Evolutionary conservation across 2,329 filamentous ascomycete genomes (phyloP), one percentile per base, ranked within the genome.

Genomic region (Cytospora schulzeri): DNA sequence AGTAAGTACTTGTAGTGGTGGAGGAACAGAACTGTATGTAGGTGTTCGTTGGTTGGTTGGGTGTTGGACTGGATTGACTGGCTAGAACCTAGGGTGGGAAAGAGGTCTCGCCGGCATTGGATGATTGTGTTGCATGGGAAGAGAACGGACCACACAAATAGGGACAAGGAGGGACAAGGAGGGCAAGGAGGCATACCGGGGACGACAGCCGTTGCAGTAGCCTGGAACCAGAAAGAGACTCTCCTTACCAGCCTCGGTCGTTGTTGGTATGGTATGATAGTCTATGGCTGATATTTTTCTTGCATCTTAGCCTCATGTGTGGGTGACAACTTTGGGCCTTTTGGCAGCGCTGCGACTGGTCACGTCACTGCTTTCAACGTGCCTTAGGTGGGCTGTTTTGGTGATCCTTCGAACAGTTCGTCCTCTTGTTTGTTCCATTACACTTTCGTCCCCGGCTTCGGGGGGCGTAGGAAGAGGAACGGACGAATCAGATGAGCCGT

Each of bases 121-220:
- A 53, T 31, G 57, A 55, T 55, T 59, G 52, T 60, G 57, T 33
- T 50, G 48, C 48, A 63, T 50, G 28, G 26, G 51, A 59, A 45
- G 31, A 31, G 52, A 54, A 38, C 24, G 26, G 57, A 35, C 45
- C 33, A 55, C 61, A 48, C n/a, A 14, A 48, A 24, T 19, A 15
- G 45, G n/a, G 61, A 64, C 38, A 54, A 60, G 38, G n/a, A 33
- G 41, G 2, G 33, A 12, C 12, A 35, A 35, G 2, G 12, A 12
- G 28, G 52, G 24, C 48, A 48, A 55, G 57, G 61, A 60, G 61
- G 51, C 51, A 33, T 50, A 45, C 53, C 61, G 57, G 60, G 62
- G 61, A 58, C 29, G 60, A 52, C 51, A 59, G 50, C 63, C 63
- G 63, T 50, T 65, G 63, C 63, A 65, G 63, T 63, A 65, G 63